These are phyloP conservation scores for Rozella allomycis DNA, from an alignment of 371 early-diverging fungal genomes.

Conservation along the genomic window DNA sequence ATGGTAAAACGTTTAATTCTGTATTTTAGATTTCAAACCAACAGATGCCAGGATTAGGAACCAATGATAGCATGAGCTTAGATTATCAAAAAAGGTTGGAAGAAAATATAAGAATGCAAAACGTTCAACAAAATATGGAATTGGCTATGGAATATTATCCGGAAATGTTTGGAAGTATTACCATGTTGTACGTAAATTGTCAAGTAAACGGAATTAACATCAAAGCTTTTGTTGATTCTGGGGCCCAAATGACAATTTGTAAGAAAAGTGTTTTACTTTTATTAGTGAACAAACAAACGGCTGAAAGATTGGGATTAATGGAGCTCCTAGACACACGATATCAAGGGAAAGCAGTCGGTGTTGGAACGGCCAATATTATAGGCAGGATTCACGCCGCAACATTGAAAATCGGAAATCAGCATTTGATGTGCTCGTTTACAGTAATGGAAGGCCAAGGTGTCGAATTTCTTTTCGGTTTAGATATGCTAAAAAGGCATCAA, in stretches of 20 bases:
- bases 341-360: constrained; percentile 75
- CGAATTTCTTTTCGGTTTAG: constrained; percentile 78
- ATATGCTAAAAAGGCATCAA: constrained; percentile 59
- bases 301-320: constrained; percentile 46
- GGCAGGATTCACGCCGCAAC: constrained; percentile 79
- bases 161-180: constrained; percentile 66
- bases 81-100: constrained; percentile 79
- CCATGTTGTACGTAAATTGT: constrained; percentile 71
- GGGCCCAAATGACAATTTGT: constrained; percentile 91
- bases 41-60: too few relatives aligned
- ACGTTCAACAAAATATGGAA: constrained; percentile 62
- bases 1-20: too few relatives aligned
- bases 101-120: constrained; percentile 62
- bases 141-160: constrained; percentile 84
- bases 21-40: too few relatives aligned
- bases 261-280: constrained; percentile 8
- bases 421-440: constrained; percentile 65
- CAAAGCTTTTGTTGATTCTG: constrained; percentile 90
- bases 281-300: constrained; percentile 54
- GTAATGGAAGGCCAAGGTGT: constrained; percentile 82
- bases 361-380: constrained; percentile 80
- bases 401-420: constrained; percentile 47
- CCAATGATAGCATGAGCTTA: too few relatives aligned
- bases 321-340: constrained; percentile 72
- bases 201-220: constrained; percentile 65